Evolutionary conservation across 78 protist species (phyloP), one percentile per base, ranked within the genome.

Genomic region (Dictyostelium purpureum): DNA sequence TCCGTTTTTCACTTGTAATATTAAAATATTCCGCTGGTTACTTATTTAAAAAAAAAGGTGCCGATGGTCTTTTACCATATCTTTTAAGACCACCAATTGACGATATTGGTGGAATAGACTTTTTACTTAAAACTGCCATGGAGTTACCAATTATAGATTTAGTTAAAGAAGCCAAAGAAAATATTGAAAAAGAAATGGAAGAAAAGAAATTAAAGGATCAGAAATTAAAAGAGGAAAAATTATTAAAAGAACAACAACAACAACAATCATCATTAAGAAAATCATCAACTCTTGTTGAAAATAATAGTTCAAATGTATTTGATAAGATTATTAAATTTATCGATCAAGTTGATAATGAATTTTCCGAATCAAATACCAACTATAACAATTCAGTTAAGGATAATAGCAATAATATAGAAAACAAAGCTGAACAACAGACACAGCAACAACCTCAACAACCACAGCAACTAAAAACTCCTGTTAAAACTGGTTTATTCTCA

Each of bases 71-170:
- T 35, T 35, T 83, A 40, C 90, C 90, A 35, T 83, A 49, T 59
- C 73, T 83, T 5, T 21, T 83, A 26, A 49, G 80, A 56, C 90
- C 90, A 56, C 90, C 90, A 6, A 77, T 83, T 35, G 90, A 83
- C 38, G 81, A 83, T 28, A 56, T 83, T 28, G 90, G 90, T 71
- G 79, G 80, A 21, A 71, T 83, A 14, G 80, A 83, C 40, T 28
- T n/a, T 24, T 37, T 83, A 19, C 66, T 83, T 21, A 71, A 42
- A 9, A 21, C 47, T 28, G 79, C 90, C 7, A 67, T 71, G 45
- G 69, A 49, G 18, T 71, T 47, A 52, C 80, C 90, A 49, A 83
- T 83, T 0, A 18, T 24, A 18, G 74, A 83, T 38, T n/a, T 70
- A 42, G 63, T 83, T 57, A 37, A 43, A 24, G 42, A 56, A 35